Conservation (phyloP, 192 early-diverging fungal genomes). For the Podila epicladia region DNA sequence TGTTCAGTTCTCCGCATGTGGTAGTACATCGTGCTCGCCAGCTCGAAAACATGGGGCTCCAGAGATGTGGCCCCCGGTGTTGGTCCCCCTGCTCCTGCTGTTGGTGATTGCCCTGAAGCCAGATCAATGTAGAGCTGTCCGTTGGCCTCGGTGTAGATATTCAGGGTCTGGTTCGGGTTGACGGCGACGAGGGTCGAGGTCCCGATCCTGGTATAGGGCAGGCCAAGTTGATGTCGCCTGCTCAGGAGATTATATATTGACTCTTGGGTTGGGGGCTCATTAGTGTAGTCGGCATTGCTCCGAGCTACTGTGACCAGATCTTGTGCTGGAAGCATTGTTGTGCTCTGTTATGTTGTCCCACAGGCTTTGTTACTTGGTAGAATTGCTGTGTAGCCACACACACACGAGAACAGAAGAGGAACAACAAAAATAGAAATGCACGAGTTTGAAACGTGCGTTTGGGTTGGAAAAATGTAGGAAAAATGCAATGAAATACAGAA, state of each 20-base stretch:
- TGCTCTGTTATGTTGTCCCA: background rate
- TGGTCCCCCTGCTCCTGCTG: background rate
- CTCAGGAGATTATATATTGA: conserved; percentile 34
- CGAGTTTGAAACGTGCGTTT: background rate
- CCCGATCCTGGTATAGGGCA: conserved; percentile 63
- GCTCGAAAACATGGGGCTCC: conserved; percentile 74
- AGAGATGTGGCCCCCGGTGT: conserved; percentile 5
- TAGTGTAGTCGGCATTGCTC: conserved; percentile 15
- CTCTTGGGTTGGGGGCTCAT: conserved; percentile 38
- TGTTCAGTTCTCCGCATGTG: conserved; percentile 71
- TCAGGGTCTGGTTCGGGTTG: conserved; percentile 59
- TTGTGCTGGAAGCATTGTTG: conserved; percentile 28
- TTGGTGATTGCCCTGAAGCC: conserved; percentile 13
- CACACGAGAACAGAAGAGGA: background rate
- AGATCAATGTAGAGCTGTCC: conserved; percentile 61
- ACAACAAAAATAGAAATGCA: background rate
- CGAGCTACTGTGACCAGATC: conserved; percentile 47
- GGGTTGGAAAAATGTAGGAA: background rate
- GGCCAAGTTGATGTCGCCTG: conserved; percentile 49
- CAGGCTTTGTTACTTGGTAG: background rate
- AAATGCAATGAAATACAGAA: conserved; percentile 4
- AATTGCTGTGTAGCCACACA: background rate
- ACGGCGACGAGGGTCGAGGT: conserved; percentile 58
- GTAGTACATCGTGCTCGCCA: conserved; percentile 75
- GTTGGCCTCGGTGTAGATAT: conserved; percentile 55